Evolutionary conservation across 2,329 filamentous ascomycete genomes (phyloP), one percentile per base, ranked within the genome.

Genomic region (Pyrenochaeta sp.): DNA sequence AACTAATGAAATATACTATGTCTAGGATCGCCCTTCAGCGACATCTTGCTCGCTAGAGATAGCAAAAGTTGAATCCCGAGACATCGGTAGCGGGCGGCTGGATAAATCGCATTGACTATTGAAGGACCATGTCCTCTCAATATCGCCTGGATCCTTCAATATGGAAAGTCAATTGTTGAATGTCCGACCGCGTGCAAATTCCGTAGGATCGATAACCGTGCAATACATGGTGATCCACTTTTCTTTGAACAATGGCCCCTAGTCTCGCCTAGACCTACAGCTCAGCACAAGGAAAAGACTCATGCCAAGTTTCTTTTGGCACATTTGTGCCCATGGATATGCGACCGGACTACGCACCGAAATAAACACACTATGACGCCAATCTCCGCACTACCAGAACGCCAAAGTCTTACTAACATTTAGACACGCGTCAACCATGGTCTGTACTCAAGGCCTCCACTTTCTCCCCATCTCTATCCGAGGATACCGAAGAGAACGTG

Each of bases 1-100:
- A 61, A 45, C 47, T 64, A 66, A 68, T 66, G 50, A 66, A 63
- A 30, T 39, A 30, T 39, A 52, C 66, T 52, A 60, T 52, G 54
- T 62, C 53, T 62, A 63, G 52, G 39, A 59, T 55, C 50, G 59
- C 34, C 54, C 44, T 24, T 52, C 42, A 57, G 56, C 52, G 34
- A 47, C 19, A 32, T 30, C 44, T 56, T 44, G 53, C 53, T 56
- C 58, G 58, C 47, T 55, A 50, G 58, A 54, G 37, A 19, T 46
- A 46, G 45, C 36, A 51, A 40, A 49, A 40, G 27, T n/a, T 47
- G 28, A 36, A 42, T 54, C 56, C 50, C 60, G 48, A 55, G 42
- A 46, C 32, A n/a, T 37, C 53, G 56, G 59, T 59, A 65, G 48
- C 52, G 52, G 61, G 65, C 66, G 64, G 62, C 52, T 68, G 67